Conservation (phyloP, 2,329 filamentous ascomycete genomes). For the Macrophomina phaseolina region DNA sequence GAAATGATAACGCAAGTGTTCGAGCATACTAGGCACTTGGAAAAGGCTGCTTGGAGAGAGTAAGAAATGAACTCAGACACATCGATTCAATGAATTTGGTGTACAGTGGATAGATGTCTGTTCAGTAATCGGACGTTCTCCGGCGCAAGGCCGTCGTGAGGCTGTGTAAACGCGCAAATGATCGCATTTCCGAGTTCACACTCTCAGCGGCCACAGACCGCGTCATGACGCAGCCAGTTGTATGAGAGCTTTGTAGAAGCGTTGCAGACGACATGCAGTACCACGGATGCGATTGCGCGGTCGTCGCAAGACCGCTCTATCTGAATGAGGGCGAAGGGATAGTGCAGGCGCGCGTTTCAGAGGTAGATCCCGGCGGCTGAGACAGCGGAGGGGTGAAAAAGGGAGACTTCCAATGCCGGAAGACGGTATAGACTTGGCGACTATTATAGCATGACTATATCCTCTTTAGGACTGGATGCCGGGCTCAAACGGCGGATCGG, state of each 20-base stretch:
- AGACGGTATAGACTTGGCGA: neutral
- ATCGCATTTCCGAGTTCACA: too few species aligned
- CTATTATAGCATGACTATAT: neutral
- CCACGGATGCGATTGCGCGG: neutral
- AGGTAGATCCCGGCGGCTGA: slow-evolving; percentile 3
- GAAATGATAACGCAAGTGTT: too few species aligned
- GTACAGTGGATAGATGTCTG: too few species aligned
- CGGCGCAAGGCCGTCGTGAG: too few species aligned
- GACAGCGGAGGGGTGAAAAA: slow-evolving; percentile 3
- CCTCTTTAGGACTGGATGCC: neutral
- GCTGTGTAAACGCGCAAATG: too few species aligned
- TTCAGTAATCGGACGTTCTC: too few species aligned
- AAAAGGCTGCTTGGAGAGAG: too few species aligned
- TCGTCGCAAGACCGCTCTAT: neutral
- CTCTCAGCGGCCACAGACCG: too few species aligned
- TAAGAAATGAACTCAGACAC: too few species aligned
- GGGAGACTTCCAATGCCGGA: neutral
- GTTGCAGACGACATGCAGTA: neutral
- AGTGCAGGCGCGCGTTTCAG: slow-evolving; percentile 3
- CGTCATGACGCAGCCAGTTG: neutral
- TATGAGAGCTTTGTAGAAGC: neutral
- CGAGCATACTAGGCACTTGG: too few species aligned
- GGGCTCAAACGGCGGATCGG: neutral
- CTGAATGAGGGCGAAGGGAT: neutral
- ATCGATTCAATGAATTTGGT: too few species aligned